These are phyloP conservation scores for Ceratorhiza oryzae-sativae DNA, from an alignment of 1,284 basidiomycete species.

Conservation along the genomic window DNA sequence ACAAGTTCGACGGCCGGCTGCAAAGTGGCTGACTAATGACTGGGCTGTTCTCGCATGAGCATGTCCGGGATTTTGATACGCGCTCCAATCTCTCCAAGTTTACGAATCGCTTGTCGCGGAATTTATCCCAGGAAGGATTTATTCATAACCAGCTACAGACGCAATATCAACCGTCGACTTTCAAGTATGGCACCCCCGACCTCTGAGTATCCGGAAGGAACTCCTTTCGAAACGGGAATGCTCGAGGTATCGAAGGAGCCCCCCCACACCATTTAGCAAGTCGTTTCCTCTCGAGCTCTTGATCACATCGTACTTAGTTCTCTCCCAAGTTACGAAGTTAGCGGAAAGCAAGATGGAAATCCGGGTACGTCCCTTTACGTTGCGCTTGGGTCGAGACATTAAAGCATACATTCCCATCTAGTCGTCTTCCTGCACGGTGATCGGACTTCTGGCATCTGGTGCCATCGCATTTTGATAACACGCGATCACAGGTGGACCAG, in stretches of 20 bases:
- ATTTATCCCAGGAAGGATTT: neutral
- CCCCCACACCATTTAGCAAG: conserved; percentile 77
- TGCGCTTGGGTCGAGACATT: neutral
- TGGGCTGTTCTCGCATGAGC: neutral
- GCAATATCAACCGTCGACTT: neutral
- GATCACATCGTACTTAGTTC: too few relatives aligned
- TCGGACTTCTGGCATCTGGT: conserved; percentile 39
- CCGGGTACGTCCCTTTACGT: conserved; percentile 62
- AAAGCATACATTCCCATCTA: conserved; percentile 46
- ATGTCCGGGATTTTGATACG: neutral
- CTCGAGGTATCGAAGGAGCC: conserved; percentile 24
- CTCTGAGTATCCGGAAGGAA: conserved; percentile 15
- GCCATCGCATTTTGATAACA: conserved; percentile 10
- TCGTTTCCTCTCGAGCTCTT: too few relatives aligned
- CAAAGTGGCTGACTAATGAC: neutral
- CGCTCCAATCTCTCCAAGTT: neutral
- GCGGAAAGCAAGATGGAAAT: conserved; percentile 75
- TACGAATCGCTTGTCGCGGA: neutral
- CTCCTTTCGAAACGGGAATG: conserved; percentile 36
- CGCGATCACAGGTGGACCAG: conserved; percentile 66
- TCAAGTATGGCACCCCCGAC: conserved; percentile 6
- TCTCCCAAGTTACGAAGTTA: conserved; percentile 86
- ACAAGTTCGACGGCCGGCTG: neutral
- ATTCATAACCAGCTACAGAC: neutral
- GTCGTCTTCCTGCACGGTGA: conserved; percentile 84